Evolutionary conservation across 2,329 filamentous ascomycete genomes (phyloP), one percentile per base, ranked within the genome.

Genomic region (Purpureocillium takamizusanense): DNA sequence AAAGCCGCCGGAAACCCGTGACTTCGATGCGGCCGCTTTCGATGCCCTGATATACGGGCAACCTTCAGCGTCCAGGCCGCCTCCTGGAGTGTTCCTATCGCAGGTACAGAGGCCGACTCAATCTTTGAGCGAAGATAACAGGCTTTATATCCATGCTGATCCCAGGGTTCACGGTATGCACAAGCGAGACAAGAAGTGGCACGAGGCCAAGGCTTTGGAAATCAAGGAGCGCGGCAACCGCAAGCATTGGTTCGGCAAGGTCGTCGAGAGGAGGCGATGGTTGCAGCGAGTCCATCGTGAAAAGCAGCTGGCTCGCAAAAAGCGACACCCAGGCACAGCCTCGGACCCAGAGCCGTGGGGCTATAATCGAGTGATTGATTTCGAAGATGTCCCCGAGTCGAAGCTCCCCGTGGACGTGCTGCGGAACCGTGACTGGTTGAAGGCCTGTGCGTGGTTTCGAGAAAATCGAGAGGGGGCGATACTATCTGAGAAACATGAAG

Each of bases 191-290:
- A 48, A 62, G 4, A 54, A 57, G 14, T 78, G 73, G 72, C 56
- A 66, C 36, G 51, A 48, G 12, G 51, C 54, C 13, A 79, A 77
- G 42, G 58, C 65, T 27, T 48, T 52, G 1, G 74, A 79, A 41
- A 76, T 79, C 23, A 48, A 55, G 30, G 52, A 52, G 2, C 67
- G 75, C 2, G 66, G 65, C 4, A 60, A 58, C 3, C 62, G 70
- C 14, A 79, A 79, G 45, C 56, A 52, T 5, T 70, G 69, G 45
- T 69, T 74, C 34, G 72, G 74, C 15, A 65, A 62, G 41, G 66
- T 62, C 0, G 51, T 57, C 0, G 51, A 60, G 34, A 61, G 68
- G 10, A 51, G 63, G 44, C 60, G 51, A 21, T 58, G 56, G 44
- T 45, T 58, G 35, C 52, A 44, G 10, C 21, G 21, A 25, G 6